Conservation (phyloP, 2,329 filamentous ascomycete genomes). For the Curvularia verruculosa region DNA sequence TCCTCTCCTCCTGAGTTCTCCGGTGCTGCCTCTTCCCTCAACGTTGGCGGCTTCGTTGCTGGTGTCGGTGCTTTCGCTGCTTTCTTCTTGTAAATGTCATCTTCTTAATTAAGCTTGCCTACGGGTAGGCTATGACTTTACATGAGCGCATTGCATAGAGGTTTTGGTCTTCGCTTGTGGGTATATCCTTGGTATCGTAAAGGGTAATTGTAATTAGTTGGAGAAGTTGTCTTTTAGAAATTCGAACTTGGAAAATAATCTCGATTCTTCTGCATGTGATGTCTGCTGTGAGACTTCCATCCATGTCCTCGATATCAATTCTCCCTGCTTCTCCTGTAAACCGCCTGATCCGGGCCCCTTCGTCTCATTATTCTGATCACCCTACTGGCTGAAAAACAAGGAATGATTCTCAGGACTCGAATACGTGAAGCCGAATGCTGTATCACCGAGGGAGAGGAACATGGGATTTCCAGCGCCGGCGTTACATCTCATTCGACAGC, state of each 20-base stretch:
- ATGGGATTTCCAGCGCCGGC: background rate
- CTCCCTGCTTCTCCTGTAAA: no score
- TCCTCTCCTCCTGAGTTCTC: constrained; percentile 45
- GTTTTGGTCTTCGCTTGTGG: constrained; percentile 25
- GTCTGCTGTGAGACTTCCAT: background rate
- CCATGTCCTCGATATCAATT: background rate
- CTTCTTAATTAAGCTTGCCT: constrained; percentile 37
- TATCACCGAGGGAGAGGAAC: background rate
- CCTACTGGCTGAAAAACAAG: background rate
- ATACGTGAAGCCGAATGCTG: background rate
- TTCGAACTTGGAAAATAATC: constrained; percentile 30
- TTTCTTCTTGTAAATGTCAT: constrained; percentile 53
- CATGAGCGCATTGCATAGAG: constrained; percentile 41
- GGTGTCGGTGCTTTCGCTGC: constrained; percentile 51
- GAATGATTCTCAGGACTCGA: background rate
- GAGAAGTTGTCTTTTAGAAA: constrained; percentile 27
- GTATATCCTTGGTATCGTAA: constrained; percentile 36
- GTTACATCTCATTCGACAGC: background rate
- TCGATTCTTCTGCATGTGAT: constrained; percentile 10
- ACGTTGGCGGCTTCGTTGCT: constrained; percentile 48
- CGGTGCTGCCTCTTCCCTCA: constrained; percentile 46
- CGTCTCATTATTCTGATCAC: no score
- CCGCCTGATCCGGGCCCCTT: no score
- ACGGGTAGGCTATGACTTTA: constrained; percentile 49
- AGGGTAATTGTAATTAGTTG: constrained; percentile 41